Conservation (phyloP, 495 filamentous ascomycete species). For the Tuber umbilicatum region DNA sequence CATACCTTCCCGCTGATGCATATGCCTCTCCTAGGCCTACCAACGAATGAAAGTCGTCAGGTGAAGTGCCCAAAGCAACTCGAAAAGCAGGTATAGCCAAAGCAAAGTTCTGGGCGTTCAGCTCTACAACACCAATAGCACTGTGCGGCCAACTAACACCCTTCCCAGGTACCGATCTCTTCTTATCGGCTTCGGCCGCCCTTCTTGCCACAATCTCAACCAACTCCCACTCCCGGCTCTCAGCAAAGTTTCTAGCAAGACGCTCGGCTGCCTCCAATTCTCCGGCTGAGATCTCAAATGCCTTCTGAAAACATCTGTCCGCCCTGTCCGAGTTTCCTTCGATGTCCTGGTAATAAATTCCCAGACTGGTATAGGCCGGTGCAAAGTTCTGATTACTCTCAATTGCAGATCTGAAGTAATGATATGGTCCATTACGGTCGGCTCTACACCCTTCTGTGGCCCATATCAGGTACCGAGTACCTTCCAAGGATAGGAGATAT, state of each 20-base stretch:
- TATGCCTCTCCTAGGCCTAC: slow-evolving; percentile 94
- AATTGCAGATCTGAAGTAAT: slow-evolving; percentile 73
- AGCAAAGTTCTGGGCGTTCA: slow-evolving; percentile 81
- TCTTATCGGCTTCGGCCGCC: slow-evolving; percentile 86
- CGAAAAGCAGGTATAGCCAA: slow-evolving; percentile 88
- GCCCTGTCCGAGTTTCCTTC: slow-evolving; percentile 76
- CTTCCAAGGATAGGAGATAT: background rate
- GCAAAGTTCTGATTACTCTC: slow-evolving; percentile 85
- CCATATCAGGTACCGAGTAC: background rate
- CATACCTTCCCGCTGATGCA: slow-evolving; percentile 83
- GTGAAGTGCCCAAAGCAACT: slow-evolving; percentile 73
- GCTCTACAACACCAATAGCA: slow-evolving; percentile 88
- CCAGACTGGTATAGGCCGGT: slow-evolving; percentile 85
- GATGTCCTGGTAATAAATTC: slow-evolving; percentile 93
- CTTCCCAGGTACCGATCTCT: slow-evolving; percentile 78
- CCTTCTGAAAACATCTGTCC: slow-evolving; percentile 88
- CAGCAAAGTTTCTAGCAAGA: slow-evolving; percentile 74
- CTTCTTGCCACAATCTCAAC: slow-evolving; percentile 87
- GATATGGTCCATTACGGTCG: slow-evolving; percentile 69
- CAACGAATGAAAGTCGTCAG: slow-evolving; percentile 87
- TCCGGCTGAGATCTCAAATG: slow-evolving; percentile 82
- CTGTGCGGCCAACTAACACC: slow-evolving; percentile 93
- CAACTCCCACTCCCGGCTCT: slow-evolving; percentile 88
- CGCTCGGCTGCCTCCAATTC: slow-evolving; percentile 85
- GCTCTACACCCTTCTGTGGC: slow-evolving; percentile 48